Evolutionary conservation across 1,284 basidiomycete genomes (phyloP).

Genomic region (Mycena sp.): DNA sequence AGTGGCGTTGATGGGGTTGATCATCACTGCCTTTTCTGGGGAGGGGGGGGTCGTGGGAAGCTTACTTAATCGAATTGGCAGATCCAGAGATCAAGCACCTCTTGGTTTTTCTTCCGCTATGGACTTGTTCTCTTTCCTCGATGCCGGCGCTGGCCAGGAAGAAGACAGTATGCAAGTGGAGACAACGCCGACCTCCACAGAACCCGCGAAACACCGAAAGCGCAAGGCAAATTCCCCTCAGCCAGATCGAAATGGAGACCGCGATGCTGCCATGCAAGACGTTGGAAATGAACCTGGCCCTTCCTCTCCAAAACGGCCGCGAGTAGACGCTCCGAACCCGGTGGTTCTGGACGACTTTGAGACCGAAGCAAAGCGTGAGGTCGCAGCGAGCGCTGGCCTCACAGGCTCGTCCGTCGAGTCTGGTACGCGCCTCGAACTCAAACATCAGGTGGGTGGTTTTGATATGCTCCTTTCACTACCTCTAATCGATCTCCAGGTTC

Average conservation of each 20-base stretch:
- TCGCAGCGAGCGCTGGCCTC: constrained; percentile 85
- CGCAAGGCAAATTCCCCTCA: constrained; percentile 44
- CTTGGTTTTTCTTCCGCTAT: no score
- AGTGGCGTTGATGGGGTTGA: no score
- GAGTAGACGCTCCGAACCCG: constrained; percentile 67
- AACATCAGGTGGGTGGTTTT: constrained; percentile 71
- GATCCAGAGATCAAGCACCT: no score
- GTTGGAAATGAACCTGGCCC: constrained; percentile 39
- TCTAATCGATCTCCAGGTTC: constrained; percentile 62
- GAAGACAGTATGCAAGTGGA: constrained; percentile 28
- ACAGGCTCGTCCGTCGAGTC: constrained; percentile 70
- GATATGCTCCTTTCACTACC: not conserved
- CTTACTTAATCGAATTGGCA: no score
- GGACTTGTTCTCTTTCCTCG: constrained; percentile 31
- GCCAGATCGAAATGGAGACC: constrained; percentile 21
- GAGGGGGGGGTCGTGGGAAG: no score
- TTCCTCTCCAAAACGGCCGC: constrained; percentile 56
- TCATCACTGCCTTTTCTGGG: no score
- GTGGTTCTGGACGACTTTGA: constrained; percentile 91
- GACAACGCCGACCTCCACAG: not conserved
- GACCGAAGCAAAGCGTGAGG: constrained; percentile 88
- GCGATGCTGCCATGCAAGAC: constrained; percentile 28
- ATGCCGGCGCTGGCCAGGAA: constrained; percentile 25
- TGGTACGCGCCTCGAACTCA: constrained; percentile 75
- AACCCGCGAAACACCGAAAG: constrained; percentile 42